Percentiles rank a stretch among this genome's conserved stretches.
These are phyloP conservation scores for Parmelia sp. DNA, from an alignment of 495 filamentous ascomycete species.

Conservation along the genomic window DNA sequence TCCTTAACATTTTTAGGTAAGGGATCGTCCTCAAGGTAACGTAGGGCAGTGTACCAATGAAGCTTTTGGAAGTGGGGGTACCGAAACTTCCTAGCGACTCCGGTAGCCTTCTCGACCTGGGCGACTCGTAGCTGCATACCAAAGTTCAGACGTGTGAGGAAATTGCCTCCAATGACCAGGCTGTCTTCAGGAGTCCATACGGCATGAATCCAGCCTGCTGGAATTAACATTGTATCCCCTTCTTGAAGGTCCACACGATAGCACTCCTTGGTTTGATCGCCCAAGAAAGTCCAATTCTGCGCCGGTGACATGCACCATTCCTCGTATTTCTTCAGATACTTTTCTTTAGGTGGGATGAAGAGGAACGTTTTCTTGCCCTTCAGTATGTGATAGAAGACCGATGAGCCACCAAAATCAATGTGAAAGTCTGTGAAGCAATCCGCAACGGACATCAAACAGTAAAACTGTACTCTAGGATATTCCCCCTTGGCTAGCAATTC, in stretches of 20 bases:
- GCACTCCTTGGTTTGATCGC: constrained; percentile 64
- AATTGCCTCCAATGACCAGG: constrained; percentile 72
- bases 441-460: constrained; percentile 72
- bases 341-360: constrained; percentile 69
- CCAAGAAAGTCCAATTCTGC: constrained; percentile 64
- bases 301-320: constrained; percentile 69
- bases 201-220: constrained; percentile 75
- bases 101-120: constrained; percentile 67
- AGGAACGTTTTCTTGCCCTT: constrained; percentile 74
- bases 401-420: constrained; percentile 74
- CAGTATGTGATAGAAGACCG: constrained; percentile 71
- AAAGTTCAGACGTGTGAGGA: constrained; percentile 63
- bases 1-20: constrained; percentile 53
- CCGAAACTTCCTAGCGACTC: constrained; percentile 61
- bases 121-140: constrained; percentile 65
- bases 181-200: constrained; percentile 75
- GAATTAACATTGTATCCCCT: constrained; percentile 74
- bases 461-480: constrained; percentile 61
- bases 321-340: constrained; percentile 70
- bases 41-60: constrained; percentile 64
- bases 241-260: constrained; percentile 65
- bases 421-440: constrained; percentile 78
- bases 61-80: constrained; percentile 72
- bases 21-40: constrained; percentile 62
- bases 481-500: constrained; percentile 52